A percentile compares a stretch with the other conserved stretches of the same genome.
Evolutionary conservation across 805 yeast genomes (phyloP).

Genomic region (Danielia reshetovae): DNA sequence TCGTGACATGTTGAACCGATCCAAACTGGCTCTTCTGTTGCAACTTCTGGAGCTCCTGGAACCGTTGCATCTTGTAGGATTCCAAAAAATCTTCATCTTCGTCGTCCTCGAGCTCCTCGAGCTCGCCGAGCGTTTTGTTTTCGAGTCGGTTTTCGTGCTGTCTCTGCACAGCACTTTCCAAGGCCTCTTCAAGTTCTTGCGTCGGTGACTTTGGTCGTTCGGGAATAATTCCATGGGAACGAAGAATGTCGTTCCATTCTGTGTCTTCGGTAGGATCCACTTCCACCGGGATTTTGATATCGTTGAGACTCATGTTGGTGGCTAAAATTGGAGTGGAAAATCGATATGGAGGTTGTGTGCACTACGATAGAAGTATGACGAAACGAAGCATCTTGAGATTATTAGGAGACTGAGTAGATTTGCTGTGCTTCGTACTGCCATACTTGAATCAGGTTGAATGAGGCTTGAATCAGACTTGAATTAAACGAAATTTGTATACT

Average conservation of each 20-base stretch:
- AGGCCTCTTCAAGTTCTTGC: constrained; percentile 78
- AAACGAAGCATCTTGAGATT: too few species aligned
- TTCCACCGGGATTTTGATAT: constrained; percentile 71
- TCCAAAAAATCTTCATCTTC: constrained; percentile 90
- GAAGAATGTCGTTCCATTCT: constrained; percentile 95
- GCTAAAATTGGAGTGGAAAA: too few species aligned
- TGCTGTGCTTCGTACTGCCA: too few species aligned
- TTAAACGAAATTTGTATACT: too few species aligned
- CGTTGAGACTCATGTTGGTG: constrained; percentile 24
- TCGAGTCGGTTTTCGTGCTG: constrained; percentile 86
- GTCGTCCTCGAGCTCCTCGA: constrained; percentile 85
- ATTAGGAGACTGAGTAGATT: too few species aligned
- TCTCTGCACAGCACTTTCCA: constrained; percentile 72
- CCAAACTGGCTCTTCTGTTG: constrained; percentile 65
- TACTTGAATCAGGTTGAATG: too few species aligned
- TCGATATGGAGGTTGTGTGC: too few species aligned
- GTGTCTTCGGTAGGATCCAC: constrained; percentile 96
- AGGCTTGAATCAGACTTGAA: too few species aligned
- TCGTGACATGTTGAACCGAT: constrained; percentile 68
- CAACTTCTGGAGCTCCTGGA: constrained; percentile 66
- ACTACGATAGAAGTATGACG: too few species aligned
- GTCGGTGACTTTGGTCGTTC: constrained; percentile 88
- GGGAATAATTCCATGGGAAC: constrained; percentile 89
- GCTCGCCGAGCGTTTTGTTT: constrained; percentile 68
- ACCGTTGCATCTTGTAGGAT: constrained; percentile 68